A percentile compares a stretch with the other conserved stretches of the same genome.
Conservation (phyloP, 768 basidiomycete genomes). For the Podaxis pistillaris region DNA sequence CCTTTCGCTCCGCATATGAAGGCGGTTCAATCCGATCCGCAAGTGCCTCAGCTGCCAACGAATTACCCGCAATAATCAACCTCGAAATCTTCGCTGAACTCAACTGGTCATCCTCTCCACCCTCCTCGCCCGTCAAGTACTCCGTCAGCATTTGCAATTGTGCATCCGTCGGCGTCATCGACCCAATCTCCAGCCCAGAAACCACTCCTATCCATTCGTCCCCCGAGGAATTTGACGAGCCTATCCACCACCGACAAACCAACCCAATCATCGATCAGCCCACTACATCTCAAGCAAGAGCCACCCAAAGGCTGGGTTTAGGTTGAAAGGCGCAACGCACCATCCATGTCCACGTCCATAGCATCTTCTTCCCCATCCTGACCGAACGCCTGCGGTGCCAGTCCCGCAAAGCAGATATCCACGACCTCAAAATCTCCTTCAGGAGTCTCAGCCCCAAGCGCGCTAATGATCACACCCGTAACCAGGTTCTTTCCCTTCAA, state of each 20-base stretch:
- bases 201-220: conserved; percentile 84
- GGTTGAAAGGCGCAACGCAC: conserved; percentile 32
- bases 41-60: conserved; percentile 53
- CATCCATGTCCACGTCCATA: conserved; percentile 78
- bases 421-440: conserved; percentile 92
- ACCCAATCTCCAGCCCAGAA: conserved; percentile 83
- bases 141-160: conserved; percentile 87
- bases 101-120: conserved; percentile 63
- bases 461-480: conserved; percentile 90
- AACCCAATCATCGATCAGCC: not conserved
- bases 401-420: conserved; percentile 81
- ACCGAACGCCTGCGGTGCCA: conserved; percentile 60
- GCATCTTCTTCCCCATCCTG: conserved; percentile 31
- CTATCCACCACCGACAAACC: conserved; percentile 4
- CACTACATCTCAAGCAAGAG: conserved; percentile 7
- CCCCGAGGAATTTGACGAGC: conserved; percentile 19
- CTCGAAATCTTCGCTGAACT: conserved; percentile 74
- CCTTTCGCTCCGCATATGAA: conserved; percentile 48
- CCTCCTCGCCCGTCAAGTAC: conserved; percentile 82
- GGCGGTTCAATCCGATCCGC: conserved; percentile 30
- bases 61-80: conserved; percentile 89
- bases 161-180: conserved; percentile 58
- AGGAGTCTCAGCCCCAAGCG: conserved; percentile 85
- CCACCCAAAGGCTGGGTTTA: not conserved
- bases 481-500: conserved; percentile 66